phyloP scores from a whole-genome alignment of 2,329 filamentous ascomycete genomes.

The Aphanocladium album region DNA sequence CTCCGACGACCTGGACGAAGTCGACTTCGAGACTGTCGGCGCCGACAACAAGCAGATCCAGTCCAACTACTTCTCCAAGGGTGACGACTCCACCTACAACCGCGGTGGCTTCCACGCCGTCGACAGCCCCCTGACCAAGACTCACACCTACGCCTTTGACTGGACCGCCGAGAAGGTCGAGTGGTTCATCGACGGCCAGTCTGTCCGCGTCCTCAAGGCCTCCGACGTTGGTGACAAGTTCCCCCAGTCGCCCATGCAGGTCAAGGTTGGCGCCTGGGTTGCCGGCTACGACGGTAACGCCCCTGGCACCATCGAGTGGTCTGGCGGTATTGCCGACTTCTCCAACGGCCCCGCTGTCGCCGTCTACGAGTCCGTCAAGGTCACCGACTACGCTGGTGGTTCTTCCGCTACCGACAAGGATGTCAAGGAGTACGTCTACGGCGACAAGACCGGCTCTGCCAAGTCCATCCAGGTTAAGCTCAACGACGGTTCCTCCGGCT shows the following conservation, averaged over 20 bases:
- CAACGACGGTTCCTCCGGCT: conserved; percentile 24
- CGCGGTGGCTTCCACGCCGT: conserved; percentile 61
- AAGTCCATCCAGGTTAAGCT: conserved; percentile 44
- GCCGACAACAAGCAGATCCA: conserved; percentile 70
- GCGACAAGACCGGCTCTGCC: conserved; percentile 44
- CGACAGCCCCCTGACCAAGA: conserved; percentile 50
- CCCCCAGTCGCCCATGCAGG: conserved; percentile 69
- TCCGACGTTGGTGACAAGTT: conserved; percentile 50
- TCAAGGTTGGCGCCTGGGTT: conserved; percentile 66
- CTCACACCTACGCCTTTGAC: conserved; percentile 64
- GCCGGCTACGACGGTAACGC: conserved; percentile 54
- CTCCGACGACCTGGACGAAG: conserved; percentile 84
- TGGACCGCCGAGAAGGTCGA: conserved; percentile 60
- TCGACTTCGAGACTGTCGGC: conserved; percentile 95
- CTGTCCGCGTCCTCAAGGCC: conserved; percentile 59
- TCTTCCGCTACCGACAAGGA: conserved; percentile 31
- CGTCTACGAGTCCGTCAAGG: conserved; percentile 52
- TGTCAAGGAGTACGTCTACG: conserved; percentile 49
- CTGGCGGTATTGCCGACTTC: conserved; percentile 59
- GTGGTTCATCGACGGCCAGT: conserved; percentile 60
- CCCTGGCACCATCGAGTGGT: conserved; percentile 67
- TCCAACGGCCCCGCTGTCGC: conserved; percentile 46
- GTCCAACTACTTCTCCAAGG: conserved; percentile 80
- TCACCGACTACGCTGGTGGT: conserved; percentile 51
- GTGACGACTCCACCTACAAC: conserved; percentile 65